Conservation (phyloP, 2,329 filamentous ascomycete genomes). For the Ophiocordyceps robertsii region DNA sequence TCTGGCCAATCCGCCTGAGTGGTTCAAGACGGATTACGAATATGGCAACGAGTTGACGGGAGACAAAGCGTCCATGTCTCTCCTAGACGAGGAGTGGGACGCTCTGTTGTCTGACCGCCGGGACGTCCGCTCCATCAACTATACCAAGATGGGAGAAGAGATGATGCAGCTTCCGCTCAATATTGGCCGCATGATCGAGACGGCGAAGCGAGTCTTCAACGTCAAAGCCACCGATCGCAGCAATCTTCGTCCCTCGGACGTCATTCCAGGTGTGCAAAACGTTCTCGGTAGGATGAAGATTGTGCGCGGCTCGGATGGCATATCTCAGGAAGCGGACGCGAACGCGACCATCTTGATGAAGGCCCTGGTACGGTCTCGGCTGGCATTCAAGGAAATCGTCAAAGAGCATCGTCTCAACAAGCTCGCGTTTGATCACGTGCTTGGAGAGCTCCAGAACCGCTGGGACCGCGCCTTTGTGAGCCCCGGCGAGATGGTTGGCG, state of each 20-base stretch:
- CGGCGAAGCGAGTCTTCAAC: constrained; percentile 79
- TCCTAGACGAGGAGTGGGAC: constrained; percentile 83
- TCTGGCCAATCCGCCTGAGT: constrained; percentile 43
- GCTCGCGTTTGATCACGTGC: constrained; percentile 79
- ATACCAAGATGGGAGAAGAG: constrained; percentile 60
- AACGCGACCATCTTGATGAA: constrained; percentile 90
- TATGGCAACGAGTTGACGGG: constrained; percentile 77
- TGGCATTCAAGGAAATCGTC: constrained; percentile 88
- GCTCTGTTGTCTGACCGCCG: constrained; percentile 60
- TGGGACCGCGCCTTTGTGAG: constrained; percentile 78
- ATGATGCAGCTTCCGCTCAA: constrained; percentile 89
- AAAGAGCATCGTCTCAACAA: constrained; percentile 77
- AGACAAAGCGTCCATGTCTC: constrained; percentile 73
- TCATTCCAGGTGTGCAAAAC: constrained; percentile 64
- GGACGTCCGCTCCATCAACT: constrained; percentile 57
- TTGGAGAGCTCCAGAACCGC: constrained; percentile 80
- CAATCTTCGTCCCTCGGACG: constrained; percentile 78
- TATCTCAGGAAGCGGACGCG: constrained; percentile 75
- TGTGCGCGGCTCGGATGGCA: constrained; percentile 69
- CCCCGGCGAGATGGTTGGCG: constrained; percentile 97
- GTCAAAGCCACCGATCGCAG: constrained; percentile 77
- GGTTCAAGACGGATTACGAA: constrained; percentile 49
- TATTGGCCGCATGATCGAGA: constrained; percentile 78
- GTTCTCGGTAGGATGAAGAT: constrained; percentile 68
- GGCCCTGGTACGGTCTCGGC: constrained; percentile 72